phyloP scores from a whole-genome alignment of 1,284 basidiomycete species.

The Mycosarcoma mackinlayi region DNA sequence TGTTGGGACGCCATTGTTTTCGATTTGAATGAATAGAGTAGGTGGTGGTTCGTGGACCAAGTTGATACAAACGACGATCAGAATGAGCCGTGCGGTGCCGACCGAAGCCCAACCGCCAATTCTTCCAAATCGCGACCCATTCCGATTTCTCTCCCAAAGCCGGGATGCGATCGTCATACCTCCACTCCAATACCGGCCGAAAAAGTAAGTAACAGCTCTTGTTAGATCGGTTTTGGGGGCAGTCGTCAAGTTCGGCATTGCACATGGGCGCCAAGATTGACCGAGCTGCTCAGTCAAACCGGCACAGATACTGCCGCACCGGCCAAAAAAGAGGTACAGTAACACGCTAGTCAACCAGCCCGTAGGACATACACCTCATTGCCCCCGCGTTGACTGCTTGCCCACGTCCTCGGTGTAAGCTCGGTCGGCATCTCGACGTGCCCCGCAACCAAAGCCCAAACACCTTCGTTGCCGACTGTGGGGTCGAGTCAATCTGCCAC shows the following conservation, averaged over 20 bases:
- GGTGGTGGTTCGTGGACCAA: not conserved
- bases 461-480: too few relatives aligned
- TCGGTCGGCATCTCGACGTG: conserved; percentile 4
- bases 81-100: conserved; percentile 10
- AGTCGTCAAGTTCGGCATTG: not conserved
- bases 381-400: not conserved
- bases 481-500: too few relatives aligned
- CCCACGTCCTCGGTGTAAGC: conserved; percentile 11
- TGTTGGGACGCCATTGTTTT: conserved; percentile 42
- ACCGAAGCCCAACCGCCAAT: not conserved
- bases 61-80: not conserved
- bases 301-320: not conserved
- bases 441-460: too few relatives aligned
- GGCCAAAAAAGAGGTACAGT: not conserved
- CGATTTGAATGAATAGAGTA: conserved; percentile 2
- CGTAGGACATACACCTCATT: not conserved
- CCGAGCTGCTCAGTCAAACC: conserved; percentile 1
- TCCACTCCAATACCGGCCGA: conserved; percentile 32
- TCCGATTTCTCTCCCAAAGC: conserved; percentile 13
- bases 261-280: conserved; percentile 5
- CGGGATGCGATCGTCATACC: conserved; percentile 29
- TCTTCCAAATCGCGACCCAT: conserved; percentile 22
- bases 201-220: not conserved
- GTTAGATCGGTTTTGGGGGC: too few relatives aligned
- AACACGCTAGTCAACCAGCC: too few relatives aligned